Evolutionary conservation across 2,329 filamentous ascomycete genomes (phyloP).

Genomic region (Exophiala calicioides): DNA sequence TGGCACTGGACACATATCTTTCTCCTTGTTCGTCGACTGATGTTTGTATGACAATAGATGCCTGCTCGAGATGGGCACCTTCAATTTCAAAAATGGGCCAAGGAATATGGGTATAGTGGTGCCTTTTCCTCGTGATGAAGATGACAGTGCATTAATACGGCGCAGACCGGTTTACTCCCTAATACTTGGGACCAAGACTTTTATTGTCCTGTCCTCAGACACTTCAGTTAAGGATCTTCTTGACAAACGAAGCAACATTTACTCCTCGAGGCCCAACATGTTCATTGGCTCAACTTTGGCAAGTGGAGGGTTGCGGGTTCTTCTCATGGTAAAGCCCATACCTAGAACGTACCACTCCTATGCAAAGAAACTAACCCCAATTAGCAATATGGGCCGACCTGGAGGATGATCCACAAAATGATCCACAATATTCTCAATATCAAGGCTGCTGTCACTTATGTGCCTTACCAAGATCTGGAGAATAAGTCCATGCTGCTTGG

Average conservation of each 20-base stretch:
- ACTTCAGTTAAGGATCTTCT: constrained; percentile 53
- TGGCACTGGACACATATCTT: too few relatives aligned
- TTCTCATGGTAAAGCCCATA: constrained; percentile 23
- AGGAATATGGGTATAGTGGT: too few relatives aligned
- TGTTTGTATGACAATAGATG: too few relatives aligned
- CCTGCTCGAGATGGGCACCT: too few relatives aligned
- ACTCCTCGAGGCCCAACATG: constrained; percentile 50
- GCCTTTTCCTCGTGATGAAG: too few relatives aligned
- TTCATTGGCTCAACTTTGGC: constrained; percentile 43
- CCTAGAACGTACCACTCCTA: background rate
- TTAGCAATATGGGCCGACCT: constrained; percentile 22
- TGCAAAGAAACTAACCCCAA: too few relatives aligned
- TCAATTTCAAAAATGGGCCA: too few relatives aligned
- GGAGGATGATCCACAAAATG: constrained; percentile 27
- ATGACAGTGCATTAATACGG: too few relatives aligned
- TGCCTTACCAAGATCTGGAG: constrained; percentile 27
- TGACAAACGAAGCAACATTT: constrained; percentile 51
- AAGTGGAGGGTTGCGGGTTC: constrained; percentile 25
- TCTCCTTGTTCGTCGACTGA: too few relatives aligned
- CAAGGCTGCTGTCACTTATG: constrained; percentile 23
- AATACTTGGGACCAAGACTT: constrained; percentile 50
- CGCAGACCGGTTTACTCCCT: constrained; percentile 51
- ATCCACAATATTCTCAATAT: constrained; percentile 31
- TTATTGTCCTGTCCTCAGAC: constrained; percentile 52
- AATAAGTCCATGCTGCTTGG: constrained; percentile 21